Evolutionary conservation across 192 early-diverging fungal species (phyloP).

Genomic region (Coemansia sp.): DNA sequence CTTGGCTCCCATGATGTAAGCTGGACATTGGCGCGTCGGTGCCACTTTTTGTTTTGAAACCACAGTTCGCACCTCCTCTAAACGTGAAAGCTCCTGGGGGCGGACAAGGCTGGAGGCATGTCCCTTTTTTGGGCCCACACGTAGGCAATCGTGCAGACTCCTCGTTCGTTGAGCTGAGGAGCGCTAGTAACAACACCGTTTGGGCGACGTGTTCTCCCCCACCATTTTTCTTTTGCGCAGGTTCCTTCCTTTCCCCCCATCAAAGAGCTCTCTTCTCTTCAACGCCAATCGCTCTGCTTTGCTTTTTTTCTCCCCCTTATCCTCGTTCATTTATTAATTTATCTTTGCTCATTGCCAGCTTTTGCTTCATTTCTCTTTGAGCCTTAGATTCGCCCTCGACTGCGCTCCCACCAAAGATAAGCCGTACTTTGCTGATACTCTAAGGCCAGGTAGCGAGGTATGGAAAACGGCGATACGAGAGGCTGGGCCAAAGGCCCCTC

Average conservation of each 20-base stretch:
- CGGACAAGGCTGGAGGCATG: neutral
- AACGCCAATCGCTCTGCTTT: neutral
- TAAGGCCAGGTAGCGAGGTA: neutral
- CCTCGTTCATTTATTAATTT: neutral
- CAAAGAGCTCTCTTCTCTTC: neutral
- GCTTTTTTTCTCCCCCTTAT: neutral
- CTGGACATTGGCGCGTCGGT: neutral
- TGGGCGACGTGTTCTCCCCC: neutral
- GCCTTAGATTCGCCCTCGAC: neutral
- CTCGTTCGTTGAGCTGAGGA: neutral
- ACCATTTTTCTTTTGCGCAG: neutral
- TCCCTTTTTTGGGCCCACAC: neutral
- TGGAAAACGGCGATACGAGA: slow-evolving; percentile 27
- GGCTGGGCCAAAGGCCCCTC: slow-evolving; percentile 18
- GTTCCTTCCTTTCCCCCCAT: neutral
- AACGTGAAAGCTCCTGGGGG: neutral
- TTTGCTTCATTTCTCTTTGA: neutral
- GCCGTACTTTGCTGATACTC: neutral
- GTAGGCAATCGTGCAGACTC: neutral
- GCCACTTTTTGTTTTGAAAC: neutral
- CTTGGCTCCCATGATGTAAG: neutral
- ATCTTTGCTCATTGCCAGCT: neutral
- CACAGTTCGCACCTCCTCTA: neutral
- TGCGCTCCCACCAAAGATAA: neutral
- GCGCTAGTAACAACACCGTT: neutral